phyloP scores from a whole-genome alignment of 306 rosid species.

The Rosa multiflora region DNA sequence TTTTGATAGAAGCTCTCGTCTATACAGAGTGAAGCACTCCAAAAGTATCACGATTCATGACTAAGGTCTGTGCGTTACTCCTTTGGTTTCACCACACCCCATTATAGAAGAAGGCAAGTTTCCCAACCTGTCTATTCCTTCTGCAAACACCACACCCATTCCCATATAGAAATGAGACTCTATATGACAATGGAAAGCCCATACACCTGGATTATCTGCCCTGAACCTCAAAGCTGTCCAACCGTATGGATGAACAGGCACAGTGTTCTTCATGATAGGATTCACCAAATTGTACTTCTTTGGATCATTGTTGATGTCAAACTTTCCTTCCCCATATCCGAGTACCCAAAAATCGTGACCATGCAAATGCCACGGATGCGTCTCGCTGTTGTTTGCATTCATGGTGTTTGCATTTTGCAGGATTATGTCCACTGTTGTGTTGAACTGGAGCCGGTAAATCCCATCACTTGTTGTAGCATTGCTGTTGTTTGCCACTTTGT shows the following conservation, averaged over 20 bases:
- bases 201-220: constrained; percentile 76
- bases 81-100: constrained; percentile 72
- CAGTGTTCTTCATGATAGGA: constrained; percentile 85
- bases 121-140: constrained; percentile 67
- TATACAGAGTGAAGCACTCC: not conserved
- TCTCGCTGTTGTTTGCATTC: constrained; percentile 36
- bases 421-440: constrained; percentile 54
- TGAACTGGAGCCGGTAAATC: constrained; percentile 46
- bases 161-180: constrained; percentile 89
- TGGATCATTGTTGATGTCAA: constrained; percentile 47
- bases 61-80: constrained; percentile 33
- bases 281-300: constrained; percentile 64
- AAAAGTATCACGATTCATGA: not conserved
- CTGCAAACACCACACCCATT: constrained; percentile 85
- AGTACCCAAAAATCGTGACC: constrained; percentile 91
- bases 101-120: constrained; percentile 64
- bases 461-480: constrained; percentile 63
- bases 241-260: constrained; percentile 64
- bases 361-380: constrained; percentile 87
- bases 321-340: constrained; percentile 71
- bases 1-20: not conserved
- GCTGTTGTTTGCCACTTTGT: constrained; percentile 16
- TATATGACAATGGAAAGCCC: constrained; percentile 94
- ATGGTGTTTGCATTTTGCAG: constrained; percentile 64
- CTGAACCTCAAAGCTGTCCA: constrained; percentile 90